Conservation (phyloP, 2,329 filamentous ascomycete species). For the Calonectria crousiana region DNA sequence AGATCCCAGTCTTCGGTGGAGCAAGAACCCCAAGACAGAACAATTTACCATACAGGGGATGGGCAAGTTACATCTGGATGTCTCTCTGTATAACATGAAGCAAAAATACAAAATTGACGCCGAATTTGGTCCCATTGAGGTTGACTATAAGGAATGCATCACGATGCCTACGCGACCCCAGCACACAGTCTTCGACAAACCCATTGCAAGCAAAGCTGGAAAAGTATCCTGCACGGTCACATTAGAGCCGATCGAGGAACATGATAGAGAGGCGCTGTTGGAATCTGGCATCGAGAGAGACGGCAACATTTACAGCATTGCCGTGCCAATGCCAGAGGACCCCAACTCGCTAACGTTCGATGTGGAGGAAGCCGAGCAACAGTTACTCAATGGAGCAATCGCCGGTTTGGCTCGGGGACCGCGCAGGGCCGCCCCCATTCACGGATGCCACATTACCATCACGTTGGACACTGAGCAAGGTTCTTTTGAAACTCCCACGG, state of each 20-base stretch:
- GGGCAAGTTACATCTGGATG: conserved; percentile 95
- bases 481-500: conserved; percentile 67
- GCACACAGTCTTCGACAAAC: conserved; percentile 78
- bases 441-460: conserved; percentile 79
- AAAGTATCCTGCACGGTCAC: conserved; percentile 80
- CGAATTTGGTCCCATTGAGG: conserved; percentile 90
- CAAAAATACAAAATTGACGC: conserved; percentile 90
- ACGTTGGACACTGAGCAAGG: conserved; percentile 75
- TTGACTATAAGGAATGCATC: conserved; percentile 92
- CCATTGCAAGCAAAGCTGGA: conserved; percentile 82
- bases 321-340: conserved; percentile 62
- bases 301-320: conserved; percentile 76
- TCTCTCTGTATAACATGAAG: conserved; percentile 87
- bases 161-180: conserved; percentile 67
- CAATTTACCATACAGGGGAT: conserved; percentile 95
- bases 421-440: conserved; percentile 81
- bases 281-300: conserved; percentile 67
- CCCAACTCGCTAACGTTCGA: conserved; percentile 64
- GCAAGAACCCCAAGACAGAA: conserved; percentile 87
- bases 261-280: conserved; percentile 52
- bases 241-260: conserved; percentile 70
- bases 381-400: conserved; percentile 82
- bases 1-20: conserved; percentile 91
- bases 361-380: conserved; percentile 62
- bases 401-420: conserved; percentile 90